A percentile compares a stretch with the other conserved stretches of the same genome.
Conservation (phyloP, 176 grass and related monocot species). For the Carex parvula region DNA sequence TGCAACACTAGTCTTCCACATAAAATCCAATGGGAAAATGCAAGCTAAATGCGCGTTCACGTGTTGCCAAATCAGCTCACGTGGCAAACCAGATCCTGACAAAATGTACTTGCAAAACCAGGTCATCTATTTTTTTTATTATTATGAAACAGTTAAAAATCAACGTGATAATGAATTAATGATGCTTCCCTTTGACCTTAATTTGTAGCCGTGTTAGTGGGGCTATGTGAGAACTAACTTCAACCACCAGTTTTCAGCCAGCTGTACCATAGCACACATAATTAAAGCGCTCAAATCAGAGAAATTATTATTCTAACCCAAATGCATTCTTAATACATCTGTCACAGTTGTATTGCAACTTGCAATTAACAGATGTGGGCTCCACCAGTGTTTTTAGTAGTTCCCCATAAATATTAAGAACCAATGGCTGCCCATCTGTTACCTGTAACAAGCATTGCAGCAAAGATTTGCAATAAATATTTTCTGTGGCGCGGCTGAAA, state of each 20-base stretch:
- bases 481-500: background rate
- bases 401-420: background rate
- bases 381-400: background rate
- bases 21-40: background rate
- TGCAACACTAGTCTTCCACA: background rate
- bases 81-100: conserved; percentile 1
- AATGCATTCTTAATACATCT: background rate
- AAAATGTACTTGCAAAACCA: background rate
- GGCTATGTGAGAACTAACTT: background rate
- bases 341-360: background rate
- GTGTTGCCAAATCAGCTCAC: conserved; percentile 21
- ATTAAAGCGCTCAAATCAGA: background rate
- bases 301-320: background rate
- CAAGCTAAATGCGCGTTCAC: background rate
- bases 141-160: background rate
- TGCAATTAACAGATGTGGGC: background rate
- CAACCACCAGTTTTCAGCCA: background rate
- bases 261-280: background rate
- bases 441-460: background rate
- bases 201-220: background rate
- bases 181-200: background rate
- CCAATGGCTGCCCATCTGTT: background rate
- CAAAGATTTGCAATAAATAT: background rate
- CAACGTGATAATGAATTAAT: background rate
- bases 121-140: background rate